A percentile compares a stretch with the other conserved stretches of the same genome.
Evolutionary conservation across 2,329 filamentous ascomycete genomes (phyloP).

Genomic region (Trichoderma harzianum): DNA sequence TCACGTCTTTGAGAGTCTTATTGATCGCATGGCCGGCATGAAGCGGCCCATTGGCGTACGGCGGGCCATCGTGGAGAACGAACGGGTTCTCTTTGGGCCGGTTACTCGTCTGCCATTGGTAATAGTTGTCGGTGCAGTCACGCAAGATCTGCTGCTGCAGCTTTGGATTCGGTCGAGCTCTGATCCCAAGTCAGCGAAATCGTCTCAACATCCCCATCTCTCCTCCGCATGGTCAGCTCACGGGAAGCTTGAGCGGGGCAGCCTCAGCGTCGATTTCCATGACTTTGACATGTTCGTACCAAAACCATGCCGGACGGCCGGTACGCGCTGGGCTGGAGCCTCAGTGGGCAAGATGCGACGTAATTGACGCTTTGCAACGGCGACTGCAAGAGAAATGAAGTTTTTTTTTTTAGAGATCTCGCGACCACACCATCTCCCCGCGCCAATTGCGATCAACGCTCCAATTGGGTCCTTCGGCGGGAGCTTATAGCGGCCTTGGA

Average conservation of each 20-base stretch:
- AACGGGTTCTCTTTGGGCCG: conserved; percentile 61
- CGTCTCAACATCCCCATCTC: neutral
- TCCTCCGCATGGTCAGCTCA: conserved; percentile 37
- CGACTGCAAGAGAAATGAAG: neutral
- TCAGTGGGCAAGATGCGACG: conserved; percentile 13
- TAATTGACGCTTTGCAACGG: conserved; percentile 10
- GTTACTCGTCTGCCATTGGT: conserved; percentile 73
- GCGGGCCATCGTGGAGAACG: conserved; percentile 89
- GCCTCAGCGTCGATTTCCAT: conserved; percentile 71
- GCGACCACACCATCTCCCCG: neutral
- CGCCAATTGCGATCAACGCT: conserved; percentile 2
- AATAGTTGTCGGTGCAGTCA: conserved; percentile 81
- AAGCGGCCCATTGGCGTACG: conserved; percentile 89
- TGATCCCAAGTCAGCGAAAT: conserved; percentile 26
- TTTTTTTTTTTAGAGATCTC: conserved; percentile 1
- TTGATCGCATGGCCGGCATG: conserved; percentile 95
- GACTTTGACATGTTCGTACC: conserved; percentile 48
- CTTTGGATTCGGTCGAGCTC: conserved; percentile 50
- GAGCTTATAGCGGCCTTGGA: neutral
- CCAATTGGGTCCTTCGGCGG: conserved; percentile 4
- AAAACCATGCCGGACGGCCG: conserved; percentile 29
- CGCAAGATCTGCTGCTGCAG: conserved; percentile 60
- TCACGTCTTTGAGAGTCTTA: conserved; percentile 95
- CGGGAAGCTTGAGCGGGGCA: conserved; percentile 74
- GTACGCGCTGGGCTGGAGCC: conserved; percentile 13